Evolutionary conservation across 2,329 filamentous ascomycete genomes (phyloP).

Genomic region (Aspergillus aculeatinus): DNA sequence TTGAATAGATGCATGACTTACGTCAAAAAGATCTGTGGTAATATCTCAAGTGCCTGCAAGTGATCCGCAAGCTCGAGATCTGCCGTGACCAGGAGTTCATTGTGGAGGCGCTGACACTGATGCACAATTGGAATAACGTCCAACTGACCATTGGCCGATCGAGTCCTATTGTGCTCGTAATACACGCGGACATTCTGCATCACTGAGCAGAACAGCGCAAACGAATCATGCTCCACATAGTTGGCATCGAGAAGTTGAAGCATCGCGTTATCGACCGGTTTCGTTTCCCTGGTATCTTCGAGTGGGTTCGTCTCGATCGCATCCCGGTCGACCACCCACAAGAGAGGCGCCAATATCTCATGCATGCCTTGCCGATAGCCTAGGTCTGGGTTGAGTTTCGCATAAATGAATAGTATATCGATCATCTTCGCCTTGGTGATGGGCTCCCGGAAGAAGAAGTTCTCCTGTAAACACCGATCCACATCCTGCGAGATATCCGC

Average conservation of each 20-base stretch:
- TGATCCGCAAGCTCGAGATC: slow-evolving; percentile 83
- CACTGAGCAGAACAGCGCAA: slow-evolving; percentile 76
- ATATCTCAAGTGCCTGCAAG: slow-evolving; percentile 76
- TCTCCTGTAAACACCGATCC: slow-evolving; percentile 83
- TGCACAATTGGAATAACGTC: slow-evolving; percentile 72
- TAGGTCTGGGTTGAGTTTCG: slow-evolving; percentile 82
- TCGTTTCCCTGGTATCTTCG: slow-evolving; percentile 32
- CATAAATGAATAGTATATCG: slow-evolving; percentile 90
- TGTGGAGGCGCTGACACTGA: slow-evolving; percentile 82
- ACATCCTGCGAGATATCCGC: slow-evolving; percentile 94
- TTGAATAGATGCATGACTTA: slow-evolving; percentile 43
- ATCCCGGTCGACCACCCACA: slow-evolving; percentile 81
- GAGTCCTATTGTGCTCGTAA: slow-evolving; percentile 68
- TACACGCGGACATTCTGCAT: slow-evolving; percentile 87
- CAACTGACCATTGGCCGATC: slow-evolving; percentile 43
- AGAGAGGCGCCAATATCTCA: slow-evolving; percentile 83
- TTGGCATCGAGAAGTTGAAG: slow-evolving; percentile 66
- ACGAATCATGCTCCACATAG: slow-evolving; percentile 88
- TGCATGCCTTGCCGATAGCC: slow-evolving; percentile 99
- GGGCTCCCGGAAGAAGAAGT: slow-evolving; percentile 81
- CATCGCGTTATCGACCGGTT: slow-evolving; percentile 54
- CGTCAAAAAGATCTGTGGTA: slow-evolving; percentile 98
- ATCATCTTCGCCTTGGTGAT: slow-evolving; percentile 76
- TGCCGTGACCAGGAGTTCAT: slow-evolving; percentile 71
- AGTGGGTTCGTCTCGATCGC: slow-evolving; percentile 59